Evolutionary conservation across 2,329 filamentous ascomycete genomes (phyloP), one percentile per base, ranked within the genome.

Genomic region (Fusarium ambrosium): DNA sequence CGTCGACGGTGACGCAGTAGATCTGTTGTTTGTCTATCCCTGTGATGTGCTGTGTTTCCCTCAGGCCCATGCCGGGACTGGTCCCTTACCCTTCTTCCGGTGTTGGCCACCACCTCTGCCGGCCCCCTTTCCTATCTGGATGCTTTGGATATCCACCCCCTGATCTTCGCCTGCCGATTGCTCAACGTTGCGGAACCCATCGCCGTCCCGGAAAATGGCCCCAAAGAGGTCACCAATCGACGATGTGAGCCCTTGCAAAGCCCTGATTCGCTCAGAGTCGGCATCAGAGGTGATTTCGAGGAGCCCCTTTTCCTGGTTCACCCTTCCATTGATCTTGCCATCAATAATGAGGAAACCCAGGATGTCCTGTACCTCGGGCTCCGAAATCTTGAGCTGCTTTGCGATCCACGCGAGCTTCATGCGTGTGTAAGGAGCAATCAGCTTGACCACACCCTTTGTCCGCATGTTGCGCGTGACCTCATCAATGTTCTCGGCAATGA

Each of bases 401-500:
- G 95, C 95, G 77, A 99, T 95, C 88, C 97, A 98, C 22, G 88
- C 87, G 27, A 98, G 87, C 73, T 93, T 94, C 90, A 98, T 98
- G 62, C 95, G 92, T 7, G 94, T 97, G 86, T 98, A 99, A 0
- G 97, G 97, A 6, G 95, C 95, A 73, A 98, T 97, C 27, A 98
- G 88, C 85, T 97, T 98, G 73, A 98, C 86, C 11, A 98, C 92
- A 1, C 95, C 96, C 87, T 98, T 98, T 75, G 95, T 98, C 64
- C 97, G 94, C 93, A 99, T 98, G 83, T 97, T 98, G 51, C 97
- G 94, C 62, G 96, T 99, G 67, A 99, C 96, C 85, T 99, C 97
- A 83, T 98, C 97, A 77, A 99, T 99, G 82, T 99, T 98, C 85
- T 98, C 97, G 32, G 96, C 96, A 78, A 99, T 99, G 85, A 98